These are phyloP conservation scores for Syzygium grande DNA, from an alignment of 345 rosid genomes.

Conservation along the genomic window DNA sequence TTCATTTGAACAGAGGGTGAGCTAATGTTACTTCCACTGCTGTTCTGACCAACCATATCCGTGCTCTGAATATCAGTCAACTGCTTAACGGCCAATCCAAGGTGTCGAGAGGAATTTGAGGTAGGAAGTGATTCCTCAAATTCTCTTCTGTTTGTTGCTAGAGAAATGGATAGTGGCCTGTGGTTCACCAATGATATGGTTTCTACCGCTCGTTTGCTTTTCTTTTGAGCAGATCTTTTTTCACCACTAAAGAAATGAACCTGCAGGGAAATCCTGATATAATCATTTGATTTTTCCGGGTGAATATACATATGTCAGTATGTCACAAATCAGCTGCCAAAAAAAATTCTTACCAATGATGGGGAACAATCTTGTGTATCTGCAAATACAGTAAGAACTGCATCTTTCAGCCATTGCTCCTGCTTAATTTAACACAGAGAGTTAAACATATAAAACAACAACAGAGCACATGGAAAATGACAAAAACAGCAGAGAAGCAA, in stretches of 20 bases:
- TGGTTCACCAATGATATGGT: constrained; percentile 24
- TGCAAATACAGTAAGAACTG: constrained; percentile 66
- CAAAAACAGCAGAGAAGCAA: background rate
- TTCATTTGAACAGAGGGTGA: constrained; percentile 52
- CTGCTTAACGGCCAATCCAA: constrained; percentile 75
- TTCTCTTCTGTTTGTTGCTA: constrained; percentile 33
- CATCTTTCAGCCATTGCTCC: constrained; percentile 86
- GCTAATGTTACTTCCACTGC: constrained; percentile 27
- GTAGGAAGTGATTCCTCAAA: constrained; percentile 28
- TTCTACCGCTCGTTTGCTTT: constrained; percentile 27
- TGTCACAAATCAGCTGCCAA: background rate
- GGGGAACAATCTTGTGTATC: constrained; percentile 86
- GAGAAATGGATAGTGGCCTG: constrained; percentile 43
- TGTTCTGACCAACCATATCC: constrained; percentile 26
- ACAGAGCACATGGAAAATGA: background rate
- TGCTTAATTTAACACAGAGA: constrained; percentile 12
- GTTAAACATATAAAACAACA: background rate
- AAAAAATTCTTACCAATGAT: constrained; percentile 52
- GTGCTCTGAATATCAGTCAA: constrained; percentile 52
- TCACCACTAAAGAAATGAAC: constrained; percentile 52
- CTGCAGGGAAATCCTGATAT: constrained; percentile 24
- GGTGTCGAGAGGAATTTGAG: constrained; percentile 44
- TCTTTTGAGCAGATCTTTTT: constrained; percentile 43
- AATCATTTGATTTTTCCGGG: background rate
- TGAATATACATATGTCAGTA: background rate